Percentiles rank a stretch among this genome's conserved stretches.
phyloP scores from a whole-genome alignment of 2,329 filamentous ascomycete genomes.

The Fusarium paranaense region DNA sequence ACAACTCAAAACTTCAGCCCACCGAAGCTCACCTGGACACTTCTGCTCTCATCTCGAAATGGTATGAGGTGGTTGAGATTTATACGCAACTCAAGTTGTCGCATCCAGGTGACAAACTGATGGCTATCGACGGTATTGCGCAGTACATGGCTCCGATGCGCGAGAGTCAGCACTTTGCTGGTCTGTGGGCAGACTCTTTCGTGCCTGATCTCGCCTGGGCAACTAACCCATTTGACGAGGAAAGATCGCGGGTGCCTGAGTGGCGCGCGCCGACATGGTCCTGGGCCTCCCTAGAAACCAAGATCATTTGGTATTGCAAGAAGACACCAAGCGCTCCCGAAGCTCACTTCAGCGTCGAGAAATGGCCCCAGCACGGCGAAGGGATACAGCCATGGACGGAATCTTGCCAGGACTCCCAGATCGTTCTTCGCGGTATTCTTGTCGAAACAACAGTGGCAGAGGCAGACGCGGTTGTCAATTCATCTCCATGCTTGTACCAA shows the following conservation, averaged over 20 bases:
- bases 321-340: neutral
- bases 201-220: neutral
- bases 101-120: neutral
- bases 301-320: neutral
- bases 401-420: neutral
- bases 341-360: neutral
- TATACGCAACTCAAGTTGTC: neutral
- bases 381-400: neutral
- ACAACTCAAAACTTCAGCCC: constrained; percentile 1
- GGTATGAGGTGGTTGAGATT: constrained; percentile 3
- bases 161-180: neutral
- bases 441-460: neutral
- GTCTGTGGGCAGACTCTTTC: neutral
- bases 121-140: constrained; percentile 1
- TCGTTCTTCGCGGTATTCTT: neutral
- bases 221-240: neutral
- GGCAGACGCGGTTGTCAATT: neutral
- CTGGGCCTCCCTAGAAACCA: neutral
- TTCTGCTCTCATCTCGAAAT: neutral
- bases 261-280: constrained; percentile 9
- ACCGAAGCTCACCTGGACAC: neutral
- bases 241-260: neutral
- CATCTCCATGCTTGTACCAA: neutral
- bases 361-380: neutral
- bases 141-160: constrained; percentile 5